Conservation (phyloP, 495 filamentous ascomycete species). For the Aspergillus carlsbadensis region DNA sequence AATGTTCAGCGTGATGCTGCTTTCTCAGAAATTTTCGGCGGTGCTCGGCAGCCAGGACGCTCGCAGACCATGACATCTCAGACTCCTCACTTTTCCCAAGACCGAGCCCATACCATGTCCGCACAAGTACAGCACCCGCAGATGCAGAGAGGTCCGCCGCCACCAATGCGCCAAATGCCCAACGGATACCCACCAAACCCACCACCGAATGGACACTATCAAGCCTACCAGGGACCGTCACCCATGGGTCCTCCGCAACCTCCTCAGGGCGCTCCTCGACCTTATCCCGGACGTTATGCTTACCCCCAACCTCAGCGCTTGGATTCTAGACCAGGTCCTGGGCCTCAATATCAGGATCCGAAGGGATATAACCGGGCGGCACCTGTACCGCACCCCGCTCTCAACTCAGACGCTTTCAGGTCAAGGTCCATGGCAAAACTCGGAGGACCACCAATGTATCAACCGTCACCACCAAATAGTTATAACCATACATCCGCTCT, state of each 20-base stretch:
- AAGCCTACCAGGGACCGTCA: constrained; percentile 48
- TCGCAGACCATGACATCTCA: constrained; percentile 84
- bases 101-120: constrained; percentile 85
- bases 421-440: constrained; percentile 87
- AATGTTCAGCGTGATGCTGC: constrained; percentile 87
- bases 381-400: constrained; percentile 56
- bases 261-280: constrained; percentile 64
- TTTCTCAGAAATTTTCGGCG: constrained; percentile 94
- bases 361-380: constrained; percentile 47
- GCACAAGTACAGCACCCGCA: constrained; percentile 56
- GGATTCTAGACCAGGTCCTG: constrained; percentile 65
- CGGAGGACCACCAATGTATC: constrained; percentile 64
- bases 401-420: constrained; percentile 81
- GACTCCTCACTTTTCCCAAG: constrained; percentile 54
- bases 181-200: constrained; percentile 46
- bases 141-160: constrained; percentile 47
- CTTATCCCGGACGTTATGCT: constrained; percentile 56
- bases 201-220: constrained; percentile 42
- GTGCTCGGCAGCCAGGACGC: constrained; percentile 78
- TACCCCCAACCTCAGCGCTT: constrained; percentile 68
- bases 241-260: constrained; percentile 52
- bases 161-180: constrained; percentile 60
- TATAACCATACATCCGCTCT: constrained; percentile 69
- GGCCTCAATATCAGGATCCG: constrained; percentile 53
- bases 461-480: constrained; percentile 59